Evolutionary conservation across 352 stramenopile genomes (phyloP).

Genomic region (Peronospora destructor): DNA sequence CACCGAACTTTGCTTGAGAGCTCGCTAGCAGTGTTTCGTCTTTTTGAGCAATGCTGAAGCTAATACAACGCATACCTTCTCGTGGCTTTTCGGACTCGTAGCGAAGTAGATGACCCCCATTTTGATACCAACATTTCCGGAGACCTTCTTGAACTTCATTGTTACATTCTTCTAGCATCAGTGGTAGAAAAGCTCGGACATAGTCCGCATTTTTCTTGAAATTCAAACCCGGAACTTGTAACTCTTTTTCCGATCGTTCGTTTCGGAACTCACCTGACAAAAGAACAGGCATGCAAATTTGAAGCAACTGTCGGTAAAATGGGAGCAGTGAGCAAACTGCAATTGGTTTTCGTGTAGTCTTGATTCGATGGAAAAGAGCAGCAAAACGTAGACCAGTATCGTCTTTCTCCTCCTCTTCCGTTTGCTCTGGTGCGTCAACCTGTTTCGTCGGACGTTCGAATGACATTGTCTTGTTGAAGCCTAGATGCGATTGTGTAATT

Average conservation of each 20-base stretch:
- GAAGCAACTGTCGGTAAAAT: conserved; percentile 78
- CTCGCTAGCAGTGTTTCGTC: conserved; percentile 28
- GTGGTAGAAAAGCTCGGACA: conserved; percentile 63
- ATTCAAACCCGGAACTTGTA: conserved; percentile 43
- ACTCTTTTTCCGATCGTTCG: conserved; percentile 44
- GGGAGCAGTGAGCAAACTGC: conserved; percentile 60
- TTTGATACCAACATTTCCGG: conserved; percentile 36
- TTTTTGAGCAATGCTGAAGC: conserved; percentile 57
- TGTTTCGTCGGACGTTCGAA: conserved; percentile 8
- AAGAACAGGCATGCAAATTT: conserved; percentile 70
- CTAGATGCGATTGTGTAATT: conserved; percentile 46
- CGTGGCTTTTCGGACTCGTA: conserved; percentile 76
- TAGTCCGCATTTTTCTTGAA: conserved; percentile 74
- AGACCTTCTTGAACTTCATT: conserved; percentile 74
- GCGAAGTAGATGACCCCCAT: conserved; percentile 52
- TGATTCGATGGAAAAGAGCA: conserved; percentile 74
- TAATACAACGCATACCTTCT: conserved; percentile 79
- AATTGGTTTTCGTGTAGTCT: conserved; percentile 70
- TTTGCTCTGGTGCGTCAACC: conserved; percentile 7
- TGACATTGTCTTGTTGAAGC: conserved; percentile 18
- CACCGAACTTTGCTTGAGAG: conserved; percentile 28
- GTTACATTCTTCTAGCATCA: conserved; percentile 78
- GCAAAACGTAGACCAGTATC: conserved; percentile 47
- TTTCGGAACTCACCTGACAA: conserved; percentile 57
- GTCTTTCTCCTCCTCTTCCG: conserved; percentile 49